Percentiles rank a stretch among this genome's conserved stretches.
These are phyloP conservation scores for Posidonia oceanica DNA, from an alignment of 116 monocot genomes.

Conservation along the genomic window DNA sequence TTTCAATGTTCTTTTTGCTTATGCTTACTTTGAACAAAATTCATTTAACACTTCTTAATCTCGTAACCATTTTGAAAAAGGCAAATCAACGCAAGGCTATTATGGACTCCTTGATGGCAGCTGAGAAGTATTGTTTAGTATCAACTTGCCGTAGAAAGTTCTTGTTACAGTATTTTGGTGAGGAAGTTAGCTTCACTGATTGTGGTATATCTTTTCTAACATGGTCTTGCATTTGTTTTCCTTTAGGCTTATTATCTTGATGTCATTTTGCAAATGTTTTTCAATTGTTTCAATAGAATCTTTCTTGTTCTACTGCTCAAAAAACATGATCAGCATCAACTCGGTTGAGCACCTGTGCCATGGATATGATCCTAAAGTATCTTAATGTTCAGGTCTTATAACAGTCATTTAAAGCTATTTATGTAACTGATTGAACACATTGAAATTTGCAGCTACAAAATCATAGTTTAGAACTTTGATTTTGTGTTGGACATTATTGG, in stretches of 20 bases:
- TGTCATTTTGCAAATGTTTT: not conserved
- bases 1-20: too few species aligned
- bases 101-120: slow-evolving; percentile 65
- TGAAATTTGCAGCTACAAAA: too few species aligned
- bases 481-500: not conserved
- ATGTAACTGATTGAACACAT: too few species aligned
- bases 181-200: slow-evolving; percentile 20
- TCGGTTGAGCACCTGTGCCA: too few species aligned
- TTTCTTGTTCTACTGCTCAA: too few species aligned
- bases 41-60: not conserved
- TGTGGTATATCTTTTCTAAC: slow-evolving; percentile 44
- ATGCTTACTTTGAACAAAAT: not conserved
- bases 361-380: too few species aligned
- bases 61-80: slow-evolving; percentile 13
- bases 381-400: too few species aligned
- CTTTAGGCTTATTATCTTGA: not conserved
- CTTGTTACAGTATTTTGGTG: slow-evolving; percentile 89
- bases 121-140: slow-evolving; percentile 78
- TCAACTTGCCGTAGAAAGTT: slow-evolving; percentile 73
- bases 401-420: too few species aligned
- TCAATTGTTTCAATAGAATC: too few species aligned
- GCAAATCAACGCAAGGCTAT: slow-evolving; percentile 72
- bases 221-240: not conserved
- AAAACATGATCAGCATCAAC: too few species aligned
- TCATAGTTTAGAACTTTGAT: not conserved